Evolutionary conservation across 805 yeast genomes (phyloP).

Genomic region (Kazachstania kunashirensis): DNA sequence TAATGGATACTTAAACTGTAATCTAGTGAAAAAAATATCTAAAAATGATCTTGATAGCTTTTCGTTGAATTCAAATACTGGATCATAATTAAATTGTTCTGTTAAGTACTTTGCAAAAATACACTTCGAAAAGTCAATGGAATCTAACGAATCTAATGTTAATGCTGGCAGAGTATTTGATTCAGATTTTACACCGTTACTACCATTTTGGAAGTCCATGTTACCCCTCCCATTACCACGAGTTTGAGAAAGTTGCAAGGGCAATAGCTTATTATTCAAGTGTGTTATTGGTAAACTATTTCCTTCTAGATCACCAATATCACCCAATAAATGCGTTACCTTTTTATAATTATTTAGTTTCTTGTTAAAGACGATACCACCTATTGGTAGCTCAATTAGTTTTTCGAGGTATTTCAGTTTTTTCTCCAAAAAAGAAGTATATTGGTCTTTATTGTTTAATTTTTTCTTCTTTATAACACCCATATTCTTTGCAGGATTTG

Average conservation of each 20-base stretch:
- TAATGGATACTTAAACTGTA: constrained; percentile 51
- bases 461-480: neutral
- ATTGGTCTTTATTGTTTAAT: constrained; percentile 37
- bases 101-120: constrained; percentile 38
- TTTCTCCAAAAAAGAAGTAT: constrained; percentile 46
- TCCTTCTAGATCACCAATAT: constrained; percentile 9
- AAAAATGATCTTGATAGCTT: constrained; percentile 40
- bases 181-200: no score
- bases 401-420: constrained; percentile 44
- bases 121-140: constrained; percentile 34
- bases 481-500: no score
- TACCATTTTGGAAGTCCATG: neutral
- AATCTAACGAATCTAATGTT: constrained; percentile 28
- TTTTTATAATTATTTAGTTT: constrained; percentile 24
- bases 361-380: constrained; percentile 24
- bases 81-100: constrained; percentile 39
- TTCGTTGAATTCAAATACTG: constrained; percentile 44
- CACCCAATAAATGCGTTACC: constrained; percentile 29
- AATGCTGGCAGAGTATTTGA: constrained; percentile 12
- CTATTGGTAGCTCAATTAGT: constrained; percentile 28
- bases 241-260: neutral
- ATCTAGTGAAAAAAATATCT: constrained; percentile 43
- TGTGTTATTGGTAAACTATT: no score
- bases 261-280: no score
- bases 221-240: neutral